Evolutionary conservation across 495 filamentous ascomycete genomes (phyloP), one percentile per base, ranked within the genome.

Genomic region (Annulohypoxylon maeteangense): DNA sequence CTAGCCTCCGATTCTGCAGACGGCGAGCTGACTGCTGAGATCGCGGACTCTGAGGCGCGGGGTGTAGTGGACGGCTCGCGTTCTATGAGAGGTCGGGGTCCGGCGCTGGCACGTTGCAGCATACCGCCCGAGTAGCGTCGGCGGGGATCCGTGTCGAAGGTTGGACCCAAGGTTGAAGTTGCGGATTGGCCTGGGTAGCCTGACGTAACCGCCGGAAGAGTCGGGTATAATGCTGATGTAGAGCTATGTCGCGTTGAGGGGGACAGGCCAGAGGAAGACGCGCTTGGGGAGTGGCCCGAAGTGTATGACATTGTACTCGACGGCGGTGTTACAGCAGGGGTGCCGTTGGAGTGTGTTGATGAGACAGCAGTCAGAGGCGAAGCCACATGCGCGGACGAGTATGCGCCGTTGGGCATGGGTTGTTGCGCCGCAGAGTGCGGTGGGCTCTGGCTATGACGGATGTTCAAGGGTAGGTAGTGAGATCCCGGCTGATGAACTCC

Each of bases 81-180:
- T 11, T 81, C 70, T 18, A 83, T 77, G 55, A 74, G 82, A 76
- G 45, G 82, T 53, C 61, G 75, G 58, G 73, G 72, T 34, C 71
- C 77, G 47, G 85, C 47, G 65, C 82, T 86, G 23, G 90, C 88
- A 71, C 90, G 90, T 80, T 97, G 94, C 51, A 98, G 85, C 74
- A 93, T 89, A 47, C 94, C 93, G 57, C 94, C 94, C 22, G 91
- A 95, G 80, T 93, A 94, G 32, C 94, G 89, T 40, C 94, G 92
- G 53, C 93, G 91, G 63, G 91, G 89, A 59, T 93, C 90, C 55
- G 89, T 83, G 68, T 95, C 93, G 75, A 94, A 96, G 53, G 85
- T 90, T 7, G 91, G 89, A 27, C 92, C 93, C 11, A 99, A 89
- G 16, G 91, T 93, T 1, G 94, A 91, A 0, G 91, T 90, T 14